Conservation (phyloP, 305 asterid genomes). For the Petunia hybrid region DNA sequence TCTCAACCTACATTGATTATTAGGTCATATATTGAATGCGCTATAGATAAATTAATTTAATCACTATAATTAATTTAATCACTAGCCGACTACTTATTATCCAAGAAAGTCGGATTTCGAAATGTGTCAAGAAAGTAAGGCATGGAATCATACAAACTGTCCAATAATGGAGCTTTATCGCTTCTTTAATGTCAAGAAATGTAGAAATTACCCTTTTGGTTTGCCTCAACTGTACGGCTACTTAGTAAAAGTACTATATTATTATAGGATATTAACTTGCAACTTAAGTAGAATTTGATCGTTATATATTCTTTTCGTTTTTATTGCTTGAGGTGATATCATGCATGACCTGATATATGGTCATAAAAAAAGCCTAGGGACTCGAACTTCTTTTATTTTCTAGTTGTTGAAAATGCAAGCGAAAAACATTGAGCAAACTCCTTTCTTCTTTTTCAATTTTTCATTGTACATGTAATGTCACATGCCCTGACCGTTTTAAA, state of each 20-base stretch:
- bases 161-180: neutral
- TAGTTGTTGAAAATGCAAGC: neutral
- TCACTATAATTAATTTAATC: neutral
- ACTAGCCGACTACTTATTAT: slow-evolving; percentile 15
- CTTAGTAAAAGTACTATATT: neutral
- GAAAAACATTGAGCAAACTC: slow-evolving; percentile 23
- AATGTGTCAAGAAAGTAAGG: neutral
- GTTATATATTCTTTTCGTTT: neutral
- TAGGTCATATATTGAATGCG: too few species aligned
- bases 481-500: neutral
- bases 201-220: neutral
- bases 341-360: slow-evolving; percentile 27
- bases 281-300: neutral
- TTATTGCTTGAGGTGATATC: slow-evolving; percentile 12
- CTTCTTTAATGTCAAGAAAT: neutral
- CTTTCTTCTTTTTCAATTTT: slow-evolving; percentile 18
- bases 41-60: too few species aligned
- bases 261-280: neutral
- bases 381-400: neutral
- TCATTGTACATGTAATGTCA: neutral
- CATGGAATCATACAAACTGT: neutral
- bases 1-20: too few species aligned
- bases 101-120: slow-evolving; percentile 3
- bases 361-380: neutral
- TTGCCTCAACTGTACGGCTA: neutral